phyloP scores from a whole-genome alignment of 768 basidiomycete genomes.

The Mycena polygramma region DNA sequence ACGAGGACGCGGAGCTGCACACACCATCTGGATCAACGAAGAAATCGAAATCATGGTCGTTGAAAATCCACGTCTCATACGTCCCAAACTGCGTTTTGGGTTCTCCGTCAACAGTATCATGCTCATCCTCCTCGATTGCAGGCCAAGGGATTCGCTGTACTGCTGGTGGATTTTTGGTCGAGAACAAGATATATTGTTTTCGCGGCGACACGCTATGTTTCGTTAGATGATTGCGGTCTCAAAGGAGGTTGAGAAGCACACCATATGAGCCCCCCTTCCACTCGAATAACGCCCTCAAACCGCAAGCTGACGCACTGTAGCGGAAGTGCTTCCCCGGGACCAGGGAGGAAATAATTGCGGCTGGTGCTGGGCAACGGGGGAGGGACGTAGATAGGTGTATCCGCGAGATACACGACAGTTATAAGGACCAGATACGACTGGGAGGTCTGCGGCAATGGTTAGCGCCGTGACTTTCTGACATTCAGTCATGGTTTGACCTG shows the following conservation, averaged over 20 bases:
- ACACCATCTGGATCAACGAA: conserved; percentile 80
- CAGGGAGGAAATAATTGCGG: conserved; percentile 75
- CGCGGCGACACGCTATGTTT: conserved; percentile 78
- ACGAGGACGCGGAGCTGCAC: conserved; percentile 30
- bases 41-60: conserved; percentile 79
- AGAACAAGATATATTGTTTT: conserved; percentile 76
- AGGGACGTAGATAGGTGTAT: conserved; percentile 67
- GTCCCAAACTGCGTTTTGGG: conserved; percentile 51
- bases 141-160: conserved; percentile 92
- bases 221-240: conserved; percentile 2
- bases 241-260: conserved; percentile 44
- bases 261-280: conserved; percentile 84
- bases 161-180: conserved; percentile 79
- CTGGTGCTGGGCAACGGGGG: conserved; percentile 67
- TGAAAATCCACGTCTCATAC: conserved; percentile 81
- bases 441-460: conserved; percentile 68
- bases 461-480: conserved; percentile 5
- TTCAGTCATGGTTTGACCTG: conserved; percentile 59
- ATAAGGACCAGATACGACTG: conserved; percentile 85
- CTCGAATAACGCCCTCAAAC: conserved; percentile 85
- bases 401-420: conserved; percentile 70
- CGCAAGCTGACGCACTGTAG: conserved; percentile 77
- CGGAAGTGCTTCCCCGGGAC: conserved; percentile 83
- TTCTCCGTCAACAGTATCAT: conserved; percentile 50
- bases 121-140: conserved; percentile 54